Percentiles rank a stretch among this genome's conserved stretches.
Evolutionary conservation across 75 land plant genomes (phyloP).

Genomic region (Ceratopteris richardii): DNA sequence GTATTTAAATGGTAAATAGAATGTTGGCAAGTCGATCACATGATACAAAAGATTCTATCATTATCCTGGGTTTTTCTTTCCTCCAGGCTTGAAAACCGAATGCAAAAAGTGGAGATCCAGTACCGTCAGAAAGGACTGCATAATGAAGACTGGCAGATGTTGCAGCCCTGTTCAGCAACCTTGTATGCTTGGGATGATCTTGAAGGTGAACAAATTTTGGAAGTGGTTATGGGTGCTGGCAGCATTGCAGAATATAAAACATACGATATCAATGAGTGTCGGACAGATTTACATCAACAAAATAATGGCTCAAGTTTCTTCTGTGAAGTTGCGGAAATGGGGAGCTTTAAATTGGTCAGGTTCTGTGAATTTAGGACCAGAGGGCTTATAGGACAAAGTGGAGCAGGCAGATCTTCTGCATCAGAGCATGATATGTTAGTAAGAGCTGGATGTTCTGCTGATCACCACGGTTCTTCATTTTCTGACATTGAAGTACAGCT

Average conservation of each 20-base stretch:
- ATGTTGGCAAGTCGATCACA: too few relatives aligned
- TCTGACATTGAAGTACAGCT: constrained; percentile 41
- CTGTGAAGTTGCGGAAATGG: constrained; percentile 42
- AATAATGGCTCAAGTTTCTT: constrained; percentile 12
- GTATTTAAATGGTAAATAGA: too few relatives aligned
- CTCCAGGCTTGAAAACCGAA: constrained; percentile 89
- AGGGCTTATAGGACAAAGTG: too few relatives aligned
- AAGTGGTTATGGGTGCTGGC: constrained; percentile 28
- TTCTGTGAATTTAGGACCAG: constrained; percentile 37
- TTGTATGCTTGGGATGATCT: constrained; percentile 82
- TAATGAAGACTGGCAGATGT: constrained; percentile 54
- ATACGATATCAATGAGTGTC: constrained; percentile 41
- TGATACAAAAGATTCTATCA: too few relatives aligned
- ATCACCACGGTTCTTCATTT: not conserved
- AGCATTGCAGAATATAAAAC: constrained; percentile 12
- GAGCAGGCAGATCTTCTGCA: not conserved
- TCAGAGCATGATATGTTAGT: constrained; percentile 3
- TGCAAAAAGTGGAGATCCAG: constrained; percentile 20
- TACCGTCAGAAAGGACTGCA: constrained; percentile 64
- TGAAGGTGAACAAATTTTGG: constrained; percentile 57
- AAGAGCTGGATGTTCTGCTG: not conserved
- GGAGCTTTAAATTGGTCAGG: constrained; percentile 44
- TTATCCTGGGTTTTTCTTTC: too few relatives aligned
- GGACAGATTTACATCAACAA: constrained; percentile 14
- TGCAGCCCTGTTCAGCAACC: constrained; percentile 58